Conservation (phyloP, 2,329 filamentous ascomycete genomes). For the Talaromyces marneffei region DNA sequence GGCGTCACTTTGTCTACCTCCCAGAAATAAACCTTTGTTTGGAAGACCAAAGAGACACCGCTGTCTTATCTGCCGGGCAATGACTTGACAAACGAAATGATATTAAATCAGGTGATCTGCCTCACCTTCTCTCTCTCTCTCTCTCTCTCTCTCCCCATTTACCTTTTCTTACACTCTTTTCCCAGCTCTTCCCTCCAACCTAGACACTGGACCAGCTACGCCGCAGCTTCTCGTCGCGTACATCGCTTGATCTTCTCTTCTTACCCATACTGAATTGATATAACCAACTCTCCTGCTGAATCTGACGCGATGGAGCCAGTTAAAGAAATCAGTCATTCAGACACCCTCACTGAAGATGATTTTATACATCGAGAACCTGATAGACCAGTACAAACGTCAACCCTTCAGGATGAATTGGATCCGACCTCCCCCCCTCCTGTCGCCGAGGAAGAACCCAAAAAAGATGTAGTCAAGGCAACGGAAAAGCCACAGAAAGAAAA, state of each 20-base stretch:
- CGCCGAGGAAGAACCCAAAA: neutral
- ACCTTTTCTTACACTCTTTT: neutral
- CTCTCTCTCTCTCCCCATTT: neutral
- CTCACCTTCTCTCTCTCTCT: neutral
- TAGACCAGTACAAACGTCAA: neutral
- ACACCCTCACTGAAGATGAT: neutral
- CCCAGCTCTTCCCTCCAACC: neutral
- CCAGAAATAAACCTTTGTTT: neutral
- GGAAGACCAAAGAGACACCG: neutral
- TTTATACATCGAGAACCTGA: neutral
- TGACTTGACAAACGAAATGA: neutral
- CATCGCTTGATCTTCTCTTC: neutral
- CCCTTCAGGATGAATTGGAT: slow-evolving; percentile 1
- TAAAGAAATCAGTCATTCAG: neutral
- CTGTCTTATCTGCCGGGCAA: neutral
- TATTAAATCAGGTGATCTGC: neutral
- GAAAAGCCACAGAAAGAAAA: neutral
- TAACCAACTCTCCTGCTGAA: neutral
- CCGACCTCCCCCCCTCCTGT: neutral
- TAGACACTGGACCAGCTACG: neutral
- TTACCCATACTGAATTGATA: neutral
- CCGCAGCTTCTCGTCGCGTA: neutral
- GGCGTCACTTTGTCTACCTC: neutral
- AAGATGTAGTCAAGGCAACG: neutral
- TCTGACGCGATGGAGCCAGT: neutral